These are phyloP conservation scores for Phytopythium montanum DNA, from an alignment of 352 stramenopile genomes.

Conservation along the genomic window DNA sequence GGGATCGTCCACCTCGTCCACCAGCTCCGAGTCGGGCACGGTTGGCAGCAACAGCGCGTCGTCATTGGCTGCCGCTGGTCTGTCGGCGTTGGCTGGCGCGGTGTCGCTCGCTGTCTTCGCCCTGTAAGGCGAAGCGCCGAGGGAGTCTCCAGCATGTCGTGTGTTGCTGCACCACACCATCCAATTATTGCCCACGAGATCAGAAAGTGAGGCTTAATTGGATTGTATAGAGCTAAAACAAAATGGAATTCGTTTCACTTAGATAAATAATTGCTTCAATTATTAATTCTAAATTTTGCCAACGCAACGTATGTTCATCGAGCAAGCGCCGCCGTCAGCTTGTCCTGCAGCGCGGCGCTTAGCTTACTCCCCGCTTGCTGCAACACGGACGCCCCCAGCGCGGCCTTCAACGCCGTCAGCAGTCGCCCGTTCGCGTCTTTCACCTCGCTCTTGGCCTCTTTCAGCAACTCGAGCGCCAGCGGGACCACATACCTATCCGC, in stretches of 20 bases:
- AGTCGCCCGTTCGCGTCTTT: constrained; percentile 54
- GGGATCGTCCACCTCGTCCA: not conserved
- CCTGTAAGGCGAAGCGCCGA: constrained; percentile 7
- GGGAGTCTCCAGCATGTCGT: no score
- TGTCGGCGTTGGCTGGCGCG: constrained; percentile 27
- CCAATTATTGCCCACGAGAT: no score
- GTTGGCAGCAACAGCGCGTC: constrained; percentile 4
- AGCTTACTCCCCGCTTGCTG: constrained; percentile 36
- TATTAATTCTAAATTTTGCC: no score
- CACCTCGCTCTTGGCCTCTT: constrained; percentile 74
- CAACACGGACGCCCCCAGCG: constrained; percentile 16
- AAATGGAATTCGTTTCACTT: not conserved
- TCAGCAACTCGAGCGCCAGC: constrained; percentile 62
- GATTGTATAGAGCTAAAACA: no score
- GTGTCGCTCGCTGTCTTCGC: constrained; percentile 3
- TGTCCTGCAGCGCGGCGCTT: constrained; percentile 50
- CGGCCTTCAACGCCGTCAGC: constrained; percentile 23
- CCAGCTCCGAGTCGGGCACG: constrained; percentile 5
- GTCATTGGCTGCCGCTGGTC: constrained; percentile 5
- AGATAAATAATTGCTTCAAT: not conserved
- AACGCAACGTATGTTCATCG: not conserved
- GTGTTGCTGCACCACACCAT: not conserved
- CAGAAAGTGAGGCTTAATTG: no score
- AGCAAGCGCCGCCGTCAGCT: constrained; percentile 37
- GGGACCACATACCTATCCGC: constrained; percentile 48